Conservation (phyloP, 1,139 yeast species). For the Candida sp. region DNA sequence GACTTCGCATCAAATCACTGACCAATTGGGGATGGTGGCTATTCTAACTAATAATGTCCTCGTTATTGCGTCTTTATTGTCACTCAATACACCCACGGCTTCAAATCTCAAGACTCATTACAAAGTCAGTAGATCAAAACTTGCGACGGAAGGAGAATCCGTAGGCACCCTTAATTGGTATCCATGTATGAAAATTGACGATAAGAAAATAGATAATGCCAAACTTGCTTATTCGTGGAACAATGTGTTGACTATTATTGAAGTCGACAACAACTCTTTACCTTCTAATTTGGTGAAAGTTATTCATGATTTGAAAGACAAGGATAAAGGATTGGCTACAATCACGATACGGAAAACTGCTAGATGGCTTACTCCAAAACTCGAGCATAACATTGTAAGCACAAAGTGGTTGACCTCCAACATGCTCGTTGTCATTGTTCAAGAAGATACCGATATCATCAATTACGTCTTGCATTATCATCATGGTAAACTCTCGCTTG, state of each 20-base stretch:
- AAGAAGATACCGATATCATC: constrained; percentile 4
- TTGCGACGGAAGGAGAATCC: constrained; percentile 1
- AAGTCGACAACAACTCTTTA: constrained; percentile 34
- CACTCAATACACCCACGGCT: constrained; percentile 34
- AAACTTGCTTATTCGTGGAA: constrained; percentile 68
- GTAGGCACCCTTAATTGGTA: constrained; percentile 60
- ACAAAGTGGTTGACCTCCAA: constrained; percentile 60
- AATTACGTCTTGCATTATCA: neutral
- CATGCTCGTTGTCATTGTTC: constrained; percentile 38
- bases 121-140: constrained; percentile 46
- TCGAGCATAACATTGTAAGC: constrained; percentile 43
- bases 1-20: constrained; percentile 46
- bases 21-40: constrained; percentile 58
- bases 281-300: constrained; percentile 25
- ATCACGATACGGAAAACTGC: constrained; percentile 44
- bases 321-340: constrained; percentile 33
- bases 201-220: constrained; percentile 30
- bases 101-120: constrained; percentile 44
- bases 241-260: constrained; percentile 53
- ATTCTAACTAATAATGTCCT: constrained; percentile 53
- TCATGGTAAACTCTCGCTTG: neutral
- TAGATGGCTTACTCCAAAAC: constrained; percentile 34
- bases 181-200: constrained; percentile 31
- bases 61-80: constrained; percentile 53
- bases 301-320: constrained; percentile 34